These are phyloP conservation scores for Wolfiporia cocos DNA, from an alignment of 1,284 basidiomycete genomes.

Conservation along the genomic window DNA sequence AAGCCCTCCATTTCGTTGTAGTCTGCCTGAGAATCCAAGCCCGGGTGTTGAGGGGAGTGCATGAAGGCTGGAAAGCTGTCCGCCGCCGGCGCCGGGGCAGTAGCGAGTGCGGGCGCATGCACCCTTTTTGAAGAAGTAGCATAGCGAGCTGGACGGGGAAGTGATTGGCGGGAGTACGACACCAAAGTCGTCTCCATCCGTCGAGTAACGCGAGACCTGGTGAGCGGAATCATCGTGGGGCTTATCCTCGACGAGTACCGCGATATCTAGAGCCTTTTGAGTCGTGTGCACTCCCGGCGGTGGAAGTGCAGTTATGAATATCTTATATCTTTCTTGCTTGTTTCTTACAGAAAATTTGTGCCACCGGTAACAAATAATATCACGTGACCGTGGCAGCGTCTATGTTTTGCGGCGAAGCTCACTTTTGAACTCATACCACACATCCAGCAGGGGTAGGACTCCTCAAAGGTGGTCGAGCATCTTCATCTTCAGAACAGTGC, in stretches of 20 bases:
- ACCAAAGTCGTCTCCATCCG: conserved; percentile 55
- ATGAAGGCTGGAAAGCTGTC: conserved; percentile 37
- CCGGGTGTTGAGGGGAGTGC: conserved; percentile 13
- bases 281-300: too few species aligned
- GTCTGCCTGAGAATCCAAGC: too few species aligned
- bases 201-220: conserved; percentile 31
- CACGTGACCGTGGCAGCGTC: not conserved
- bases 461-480: too few species aligned
- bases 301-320: too few species aligned
- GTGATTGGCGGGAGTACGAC: conserved; percentile 56
- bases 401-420: not conserved
- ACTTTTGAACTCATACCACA: conserved; percentile 10
- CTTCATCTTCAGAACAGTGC: too few species aligned
- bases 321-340: too few species aligned
- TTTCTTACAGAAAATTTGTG: not conserved
- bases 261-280: too few species aligned
- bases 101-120: conserved; percentile 46
- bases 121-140: conserved; percentile 50
- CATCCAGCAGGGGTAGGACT: too few species aligned
- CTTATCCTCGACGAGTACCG: too few species aligned
- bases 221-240: conserved; percentile 27
- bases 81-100: conserved; percentile 29
- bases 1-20: conserved; percentile 37
- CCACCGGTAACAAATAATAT: not conserved
- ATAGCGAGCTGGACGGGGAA: conserved; percentile 63